Percentiles rank a stretch among this genome's conserved stretches.
Evolutionary conservation across 1,284 basidiomycete genomes (phyloP).

Genomic region (Tilletia caries): DNA sequence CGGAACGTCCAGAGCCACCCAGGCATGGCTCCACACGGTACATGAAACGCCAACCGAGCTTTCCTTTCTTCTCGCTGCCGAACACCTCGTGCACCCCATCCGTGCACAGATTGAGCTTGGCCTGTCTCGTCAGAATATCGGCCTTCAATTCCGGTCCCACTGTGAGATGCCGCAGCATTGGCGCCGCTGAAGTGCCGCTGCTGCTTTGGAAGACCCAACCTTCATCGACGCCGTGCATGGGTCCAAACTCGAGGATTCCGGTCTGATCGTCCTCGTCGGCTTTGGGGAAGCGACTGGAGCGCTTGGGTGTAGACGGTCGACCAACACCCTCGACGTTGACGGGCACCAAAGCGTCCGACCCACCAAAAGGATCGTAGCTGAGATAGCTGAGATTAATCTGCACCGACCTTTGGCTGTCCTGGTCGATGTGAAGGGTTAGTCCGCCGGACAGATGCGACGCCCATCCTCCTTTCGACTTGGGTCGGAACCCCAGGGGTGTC

Average conservation of each 20-base stretch:
- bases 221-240: background rate
- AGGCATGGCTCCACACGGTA: slow-evolving; percentile 28
- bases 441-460: slow-evolving; percentile 38
- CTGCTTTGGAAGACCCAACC: background rate
- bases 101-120: slow-evolving; percentile 28
- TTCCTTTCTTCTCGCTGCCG: slow-evolving; percentile 37
- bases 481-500: background rate
- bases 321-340: background rate
- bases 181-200: slow-evolving; percentile 6
- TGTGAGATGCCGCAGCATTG: slow-evolving; percentile 36
- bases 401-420: slow-evolving; percentile 23
- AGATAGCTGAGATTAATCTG: slow-evolving; percentile 36
- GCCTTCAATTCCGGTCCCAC: slow-evolving; percentile 39
- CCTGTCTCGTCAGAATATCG: slow-evolving; percentile 40
- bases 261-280: slow-evolving; percentile 31
- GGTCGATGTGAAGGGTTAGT: slow-evolving; percentile 38
- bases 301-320: slow-evolving; percentile 21
- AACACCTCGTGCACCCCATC: slow-evolving; percentile 35
- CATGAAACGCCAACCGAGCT: slow-evolving; percentile 38
- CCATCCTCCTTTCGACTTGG: slow-evolving; percentile 30
- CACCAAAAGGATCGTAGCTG: slow-evolving; percentile 42
- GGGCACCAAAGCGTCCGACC: slow-evolving; percentile 29
- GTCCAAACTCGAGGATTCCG: slow-evolving; percentile 23
- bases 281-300: slow-evolving; percentile 24
- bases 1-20: background rate